Evolutionary conservation across 1,284 basidiomycete genomes (phyloP).

Genomic region (Moesziomyces globuligerus): DNA sequence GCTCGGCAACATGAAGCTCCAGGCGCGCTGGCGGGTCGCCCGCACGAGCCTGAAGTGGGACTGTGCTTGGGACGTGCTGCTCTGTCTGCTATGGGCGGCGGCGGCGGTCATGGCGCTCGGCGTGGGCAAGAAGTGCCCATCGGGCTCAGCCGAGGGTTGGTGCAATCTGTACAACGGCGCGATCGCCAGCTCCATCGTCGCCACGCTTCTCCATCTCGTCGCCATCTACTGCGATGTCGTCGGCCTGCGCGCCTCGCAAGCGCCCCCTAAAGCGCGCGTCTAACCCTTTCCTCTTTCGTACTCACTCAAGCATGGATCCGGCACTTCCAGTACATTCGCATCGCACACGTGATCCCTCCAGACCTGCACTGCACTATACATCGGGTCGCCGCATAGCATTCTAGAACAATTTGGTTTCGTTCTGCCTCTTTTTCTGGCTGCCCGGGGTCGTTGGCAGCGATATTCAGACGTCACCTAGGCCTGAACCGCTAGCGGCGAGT

Average conservation of each 20-base stretch:
- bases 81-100: conserved; percentile 45
- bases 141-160: conserved; percentile 47
- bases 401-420: not conserved
- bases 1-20: conserved; percentile 44
- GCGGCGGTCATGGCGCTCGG: conserved; percentile 43
- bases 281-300: not conserved
- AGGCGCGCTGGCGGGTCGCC: conserved; percentile 44
- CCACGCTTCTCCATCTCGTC: conserved; percentile 21
- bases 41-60: conserved; percentile 46
- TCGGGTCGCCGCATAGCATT: not conserved
- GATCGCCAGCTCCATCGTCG: conserved; percentile 45
- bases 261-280: conserved; percentile 31
- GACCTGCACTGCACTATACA: not conserved
- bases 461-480: conserved; percentile 19
- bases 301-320: not conserved
- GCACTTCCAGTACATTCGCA: conserved; percentile 1
- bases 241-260: conserved; percentile 25
- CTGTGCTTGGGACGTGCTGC: conserved; percentile 45
- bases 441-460: not conserved
- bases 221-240: conserved; percentile 47
- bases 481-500: conserved; percentile 21
- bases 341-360: not conserved
- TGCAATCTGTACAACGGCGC: conserved; percentile 55
- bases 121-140: conserved; percentile 43
- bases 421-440: not conserved